These are phyloP conservation scores for Petunia axillaris DNA, from an alignment of 257 asterid species.

Conservation along the genomic window DNA sequence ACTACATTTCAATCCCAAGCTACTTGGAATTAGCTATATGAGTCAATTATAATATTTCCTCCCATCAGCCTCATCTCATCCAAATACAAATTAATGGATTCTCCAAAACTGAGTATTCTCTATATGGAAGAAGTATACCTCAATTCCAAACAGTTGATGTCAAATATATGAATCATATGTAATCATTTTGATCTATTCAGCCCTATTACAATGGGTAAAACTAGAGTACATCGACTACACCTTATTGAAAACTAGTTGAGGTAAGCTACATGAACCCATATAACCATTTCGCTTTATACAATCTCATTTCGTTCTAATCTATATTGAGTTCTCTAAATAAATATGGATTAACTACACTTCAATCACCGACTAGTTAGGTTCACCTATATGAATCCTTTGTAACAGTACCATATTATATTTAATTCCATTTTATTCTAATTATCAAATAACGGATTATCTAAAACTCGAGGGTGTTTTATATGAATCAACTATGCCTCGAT, in stretches of 20 bases:
- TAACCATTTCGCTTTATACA: not conserved
- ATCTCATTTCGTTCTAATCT: not conserved
- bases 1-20: not conserved
- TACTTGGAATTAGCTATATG: not conserved
- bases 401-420: no score
- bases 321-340: no score
- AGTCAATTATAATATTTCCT: not conserved
- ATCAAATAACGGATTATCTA: no score
- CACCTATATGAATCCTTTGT: no score
- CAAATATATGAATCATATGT: not conserved
- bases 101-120: not conserved
- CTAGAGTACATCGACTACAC: no score
- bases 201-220: not conserved
- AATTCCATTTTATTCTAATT: no score
- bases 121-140: not conserved
- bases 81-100: constrained; percentile 3
- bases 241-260: no score
- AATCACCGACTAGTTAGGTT: no score
- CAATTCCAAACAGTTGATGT: not conserved
- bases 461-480: no score
- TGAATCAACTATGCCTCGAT: no score
- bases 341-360: no score
- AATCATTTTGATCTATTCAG: not conserved
- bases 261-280: not conserved
- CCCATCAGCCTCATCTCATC: not conserved